Evolutionary conservation across 257 asterid species (phyloP).

Genomic region (Nyctanthes arbortristis): DNA sequence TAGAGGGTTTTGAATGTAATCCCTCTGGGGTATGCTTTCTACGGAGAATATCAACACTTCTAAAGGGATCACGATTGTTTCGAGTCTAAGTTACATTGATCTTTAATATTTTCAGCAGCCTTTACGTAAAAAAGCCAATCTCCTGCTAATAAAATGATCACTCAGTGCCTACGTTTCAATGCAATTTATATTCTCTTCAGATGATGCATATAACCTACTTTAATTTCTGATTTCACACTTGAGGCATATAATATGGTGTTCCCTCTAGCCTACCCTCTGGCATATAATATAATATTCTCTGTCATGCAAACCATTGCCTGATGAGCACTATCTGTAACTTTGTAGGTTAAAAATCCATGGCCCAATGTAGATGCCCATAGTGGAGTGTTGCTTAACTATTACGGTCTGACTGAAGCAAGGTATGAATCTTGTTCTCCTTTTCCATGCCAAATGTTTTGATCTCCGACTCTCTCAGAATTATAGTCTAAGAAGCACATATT

Average conservation of each 20-base stretch:
- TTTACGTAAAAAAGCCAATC: too few species aligned
- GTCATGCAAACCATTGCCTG: not conserved
- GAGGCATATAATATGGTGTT: not conserved
- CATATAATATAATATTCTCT: too few species aligned
- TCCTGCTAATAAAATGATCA: not conserved
- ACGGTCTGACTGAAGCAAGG: constrained; percentile 84
- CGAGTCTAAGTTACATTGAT: not conserved
- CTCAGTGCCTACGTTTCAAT: not conserved
- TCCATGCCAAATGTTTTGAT: not conserved
- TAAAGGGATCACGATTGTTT: not conserved
- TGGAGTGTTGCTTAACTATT: constrained; percentile 79
- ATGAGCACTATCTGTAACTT: not conserved
- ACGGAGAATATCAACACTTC: not conserved
- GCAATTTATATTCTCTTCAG: not conserved
- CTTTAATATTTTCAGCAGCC: not conserved
- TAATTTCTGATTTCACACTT: not conserved
- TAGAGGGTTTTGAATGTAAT: not conserved
- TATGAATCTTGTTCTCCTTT: constrained; percentile 12
- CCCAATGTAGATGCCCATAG: constrained; percentile 97
- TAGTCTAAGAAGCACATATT: too few species aligned
- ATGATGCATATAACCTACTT: not conserved
- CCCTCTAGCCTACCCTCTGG: not conserved
- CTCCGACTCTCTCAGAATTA: not conserved
- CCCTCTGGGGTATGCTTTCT: not conserved
- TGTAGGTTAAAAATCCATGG: constrained; percentile 88